These are phyloP conservation scores for Kodamaea leandrae DNA, from an alignment of 805 yeast species.

Conservation along the genomic window DNA sequence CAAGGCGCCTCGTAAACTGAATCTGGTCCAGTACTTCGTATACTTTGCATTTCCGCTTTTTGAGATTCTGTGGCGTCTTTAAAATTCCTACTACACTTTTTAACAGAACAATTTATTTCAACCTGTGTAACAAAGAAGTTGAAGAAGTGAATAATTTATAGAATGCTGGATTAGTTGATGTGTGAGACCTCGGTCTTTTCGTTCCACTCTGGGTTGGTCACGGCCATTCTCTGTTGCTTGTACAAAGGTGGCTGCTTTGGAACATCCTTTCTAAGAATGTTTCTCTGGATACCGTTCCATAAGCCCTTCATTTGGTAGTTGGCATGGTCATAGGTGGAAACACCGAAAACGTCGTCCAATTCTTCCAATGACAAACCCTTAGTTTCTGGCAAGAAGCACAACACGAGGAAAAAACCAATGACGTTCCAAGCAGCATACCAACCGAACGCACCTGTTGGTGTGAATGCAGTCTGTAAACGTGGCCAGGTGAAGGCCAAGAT, in stretches of 20 bases:
- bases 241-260: constrained; percentile 55
- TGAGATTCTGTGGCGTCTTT: too few species aligned
- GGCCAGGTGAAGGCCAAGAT: constrained; percentile 79
- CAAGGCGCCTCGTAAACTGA: too few species aligned
- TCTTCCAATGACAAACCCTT: constrained; percentile 72
- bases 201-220: constrained; percentile 60
- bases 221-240: constrained; percentile 56
- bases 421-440: constrained; percentile 86
- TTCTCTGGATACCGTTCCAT: constrained; percentile 43
- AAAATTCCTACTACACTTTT: too few species aligned
- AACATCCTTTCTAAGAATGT: constrained; percentile 45
- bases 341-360: constrained; percentile 71
- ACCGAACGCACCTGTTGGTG: constrained; percentile 83
- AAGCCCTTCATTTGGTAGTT: constrained; percentile 32
- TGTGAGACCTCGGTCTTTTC: constrained; percentile 56
- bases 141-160: too few species aligned
- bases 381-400: constrained; percentile 73
- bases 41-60: too few species aligned
- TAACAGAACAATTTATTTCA: too few species aligned
- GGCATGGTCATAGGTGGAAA: constrained; percentile 57
- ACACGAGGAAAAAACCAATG: constrained; percentile 64
- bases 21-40: too few species aligned
- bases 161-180: constrained; percentile 6
- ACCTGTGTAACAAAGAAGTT: too few species aligned
- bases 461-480: constrained; percentile 59